Evolutionary conservation across 805 yeast species (phyloP), one percentile per base, ranked within the genome.

Genomic region (Nakazawaea ambrosiae): DNA sequence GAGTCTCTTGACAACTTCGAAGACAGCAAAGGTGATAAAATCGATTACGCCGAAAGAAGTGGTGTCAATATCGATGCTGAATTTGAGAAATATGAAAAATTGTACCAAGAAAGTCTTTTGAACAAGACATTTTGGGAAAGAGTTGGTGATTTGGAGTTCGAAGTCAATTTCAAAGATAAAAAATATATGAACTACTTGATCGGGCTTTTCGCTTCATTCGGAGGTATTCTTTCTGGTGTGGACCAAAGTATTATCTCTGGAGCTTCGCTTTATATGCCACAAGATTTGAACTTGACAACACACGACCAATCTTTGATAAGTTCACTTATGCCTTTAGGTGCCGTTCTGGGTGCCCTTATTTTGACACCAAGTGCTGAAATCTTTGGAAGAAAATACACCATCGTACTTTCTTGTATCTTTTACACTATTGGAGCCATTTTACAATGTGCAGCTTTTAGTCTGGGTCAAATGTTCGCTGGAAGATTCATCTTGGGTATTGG

Each of bases 181-280:
- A 59, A 53, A 27, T 48, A 67, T 49, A 69, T 73, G 66, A 71
- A 68, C 20, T 52, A 55, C 39, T 55, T 71, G 46, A 57, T 77
- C 33, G 84, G 80, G 16, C 52, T 50, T 12, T 76, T 78, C 47
- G 80, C 82, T 5, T 69, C 81, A 5, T 66, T 72, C 42, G 83
- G 80, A 20, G 86, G 86, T 37, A 52, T 77, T 39, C 68, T 78
- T 36, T 74, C 82, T 11, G 85, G 85, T 46, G 57, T 77, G 33
- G 86, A 78, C 57, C 85, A 78, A 61, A 74, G 81, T 15, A 65
- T 78, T 28, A 78, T 78, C 42, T 67, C 77, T 20, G 85, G 84
- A 51, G 85, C 85, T 3, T 60, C 66, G 23, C 61, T 73, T 38
- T 71, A 72, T 17, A 67, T 77, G 68, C 61, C 58, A 12, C 52